Percentiles rank a stretch among this genome's conserved stretches.
Conservation (phyloP, 495 filamentous ascomycete species). For the Penicillium egyptiacum region DNA sequence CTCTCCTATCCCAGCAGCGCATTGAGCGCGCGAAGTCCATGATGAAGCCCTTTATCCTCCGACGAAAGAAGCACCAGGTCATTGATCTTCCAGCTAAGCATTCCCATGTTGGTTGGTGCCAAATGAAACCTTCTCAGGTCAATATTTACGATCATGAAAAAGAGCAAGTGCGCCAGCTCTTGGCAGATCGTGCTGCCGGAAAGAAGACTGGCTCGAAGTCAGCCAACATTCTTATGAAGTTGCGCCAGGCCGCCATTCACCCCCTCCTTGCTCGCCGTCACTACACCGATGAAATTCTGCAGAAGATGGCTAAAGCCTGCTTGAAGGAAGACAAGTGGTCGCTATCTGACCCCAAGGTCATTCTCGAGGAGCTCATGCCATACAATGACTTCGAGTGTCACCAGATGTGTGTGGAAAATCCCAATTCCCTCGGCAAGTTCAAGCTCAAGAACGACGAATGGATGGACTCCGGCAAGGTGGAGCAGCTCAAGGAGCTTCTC, state of each 20-base stretch:
- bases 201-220: slow-evolving; percentile 56
- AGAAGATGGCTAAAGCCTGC: slow-evolving; percentile 74
- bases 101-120: slow-evolving; percentile 72
- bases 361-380: slow-evolving; percentile 68
- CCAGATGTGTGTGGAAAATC: slow-evolving; percentile 69
- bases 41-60: slow-evolving; percentile 90
- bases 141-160: slow-evolving; percentile 68
- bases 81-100: slow-evolving; percentile 84
- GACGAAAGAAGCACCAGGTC: slow-evolving; percentile 94
- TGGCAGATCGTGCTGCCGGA: slow-evolving; percentile 58
- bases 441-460: slow-evolving; percentile 73
- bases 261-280: slow-evolving; percentile 80
- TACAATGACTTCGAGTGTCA: slow-evolving; percentile 85
- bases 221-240: slow-evolving; percentile 81
- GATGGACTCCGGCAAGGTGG: slow-evolving; percentile 92
- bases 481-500: slow-evolving; percentile 71
- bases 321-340: slow-evolving; percentile 63
- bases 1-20: slow-evolving; percentile 79
- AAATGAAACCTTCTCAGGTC: slow-evolving; percentile 67
- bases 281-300: slow-evolving; percentile 70
- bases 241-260: slow-evolving; percentile 91
- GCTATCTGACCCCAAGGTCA: slow-evolving; percentile 59
- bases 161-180: slow-evolving; percentile 52
- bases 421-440: slow-evolving; percentile 65
- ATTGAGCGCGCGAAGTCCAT: slow-evolving; percentile 85